These are phyloP conservation scores for Spongospora subterranea DNA, from an alignment of 208 protist genomes.

Conservation along the genomic window DNA sequence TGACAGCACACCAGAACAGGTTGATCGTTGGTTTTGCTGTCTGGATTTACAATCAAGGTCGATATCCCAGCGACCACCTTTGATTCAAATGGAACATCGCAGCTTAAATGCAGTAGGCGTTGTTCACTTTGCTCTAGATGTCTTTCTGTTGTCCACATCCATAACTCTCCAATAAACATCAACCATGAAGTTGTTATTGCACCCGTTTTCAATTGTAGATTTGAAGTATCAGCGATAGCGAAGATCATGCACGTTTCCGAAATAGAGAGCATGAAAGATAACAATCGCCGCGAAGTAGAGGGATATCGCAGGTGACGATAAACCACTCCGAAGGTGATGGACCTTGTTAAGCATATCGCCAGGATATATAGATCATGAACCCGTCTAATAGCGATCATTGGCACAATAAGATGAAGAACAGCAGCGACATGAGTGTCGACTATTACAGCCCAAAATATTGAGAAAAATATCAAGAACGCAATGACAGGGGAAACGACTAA, in stretches of 20 bases:
- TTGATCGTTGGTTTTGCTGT: not conserved
- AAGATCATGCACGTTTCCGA: not conserved
- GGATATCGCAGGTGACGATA: not conserved
- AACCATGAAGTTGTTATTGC: not conserved
- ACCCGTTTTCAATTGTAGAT: not conserved
- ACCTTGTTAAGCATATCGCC: not conserved
- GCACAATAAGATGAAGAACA: not conserved
- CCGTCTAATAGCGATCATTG: not conserved
- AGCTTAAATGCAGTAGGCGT: not conserved
- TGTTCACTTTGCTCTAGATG: conserved; percentile 18
- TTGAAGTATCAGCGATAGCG: not conserved
- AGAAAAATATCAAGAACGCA: not conserved
- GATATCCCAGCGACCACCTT: conserved; percentile 8
- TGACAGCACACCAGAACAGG: conserved; percentile 38
- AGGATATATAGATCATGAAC: not conserved
- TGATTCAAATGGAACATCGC: not conserved
- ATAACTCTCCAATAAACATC: not conserved
- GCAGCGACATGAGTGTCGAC: not conserved
- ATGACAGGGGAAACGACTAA: not conserved
- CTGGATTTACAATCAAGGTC: not conserved
- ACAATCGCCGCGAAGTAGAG: not conserved
- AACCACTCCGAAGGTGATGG: not conserved
- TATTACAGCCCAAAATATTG: conserved; percentile 17
- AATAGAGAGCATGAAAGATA: not conserved
- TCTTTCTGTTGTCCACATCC: conserved; percentile 31